Percentiles rank a stretch among this genome's conserved stretches.
These are phyloP conservation scores for Kwoniella botswanensis DNA, from an alignment of 768 basidiomycete species.

Conservation along the genomic window DNA sequence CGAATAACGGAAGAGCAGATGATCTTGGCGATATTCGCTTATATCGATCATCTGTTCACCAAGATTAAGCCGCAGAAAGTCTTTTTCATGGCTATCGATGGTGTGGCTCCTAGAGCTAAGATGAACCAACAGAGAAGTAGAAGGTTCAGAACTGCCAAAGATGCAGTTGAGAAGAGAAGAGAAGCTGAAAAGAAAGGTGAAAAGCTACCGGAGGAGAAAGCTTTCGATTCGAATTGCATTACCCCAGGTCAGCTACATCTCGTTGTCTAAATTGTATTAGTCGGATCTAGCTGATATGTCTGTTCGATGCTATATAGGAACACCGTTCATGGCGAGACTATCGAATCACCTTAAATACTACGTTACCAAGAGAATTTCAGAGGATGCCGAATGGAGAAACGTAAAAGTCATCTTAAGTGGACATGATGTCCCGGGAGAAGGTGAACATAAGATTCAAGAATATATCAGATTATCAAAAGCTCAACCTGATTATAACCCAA, in stretches of 20 bases:
- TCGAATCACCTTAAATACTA: conserved; percentile 93
- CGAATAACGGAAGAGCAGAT: conserved; percentile 95
- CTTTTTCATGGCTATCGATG: conserved; percentile 99
- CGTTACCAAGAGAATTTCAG: conserved; percentile 95
- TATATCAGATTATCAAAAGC: conserved; percentile 94
- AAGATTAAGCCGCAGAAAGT: conserved; percentile 98
- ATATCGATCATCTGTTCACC: conserved; percentile 93
- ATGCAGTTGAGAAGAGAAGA: conserved; percentile 82
- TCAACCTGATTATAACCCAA: conserved; percentile 94
- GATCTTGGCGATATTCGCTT: conserved; percentile 93
- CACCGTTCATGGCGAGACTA: conserved; percentile 92
- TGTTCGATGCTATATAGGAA: conserved; percentile 64
- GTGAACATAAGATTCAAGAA: conserved; percentile 99
- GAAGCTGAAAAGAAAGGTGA: conserved; percentile 89
- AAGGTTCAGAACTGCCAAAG: conserved; percentile 92
- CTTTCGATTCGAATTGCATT: conserved; percentile 98
- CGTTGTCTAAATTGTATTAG: not conserved
- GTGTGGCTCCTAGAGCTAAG: conserved; percentile 98
- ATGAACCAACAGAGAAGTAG: conserved; percentile 99
- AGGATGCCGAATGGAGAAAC: conserved; percentile 93
- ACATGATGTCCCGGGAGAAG: conserved; percentile 95
- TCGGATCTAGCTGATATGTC: conserved; percentile 2
- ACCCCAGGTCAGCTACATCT: conserved; percentile 77
- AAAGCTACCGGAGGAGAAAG: conserved; percentile 87
- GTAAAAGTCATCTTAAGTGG: conserved; percentile 93